Percentiles rank a stretch among this genome's conserved stretches.
Conservation (phyloP, 2,329 filamentous ascomycete genomes). For the Zelopaecilomyces penicillatus region DNA sequence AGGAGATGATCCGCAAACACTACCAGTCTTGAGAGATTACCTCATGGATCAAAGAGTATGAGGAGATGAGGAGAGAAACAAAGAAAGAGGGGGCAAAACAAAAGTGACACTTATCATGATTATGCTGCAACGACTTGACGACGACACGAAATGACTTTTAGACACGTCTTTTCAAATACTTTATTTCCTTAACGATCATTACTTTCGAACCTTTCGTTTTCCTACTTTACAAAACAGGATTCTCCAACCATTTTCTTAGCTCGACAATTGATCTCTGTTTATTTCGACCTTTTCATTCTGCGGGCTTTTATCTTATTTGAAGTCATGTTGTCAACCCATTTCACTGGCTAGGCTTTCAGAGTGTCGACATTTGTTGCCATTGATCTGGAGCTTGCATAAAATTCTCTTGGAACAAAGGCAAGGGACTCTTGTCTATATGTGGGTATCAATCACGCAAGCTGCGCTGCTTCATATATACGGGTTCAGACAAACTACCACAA, state of each 20-base stretch:
- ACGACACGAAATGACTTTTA: slow-evolving; percentile 17
- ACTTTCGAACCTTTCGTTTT: too few species aligned
- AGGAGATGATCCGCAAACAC: slow-evolving; percentile 20
- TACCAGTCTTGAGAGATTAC: slow-evolving; percentile 5
- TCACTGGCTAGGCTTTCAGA: too few species aligned
- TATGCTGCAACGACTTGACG: slow-evolving; percentile 17
- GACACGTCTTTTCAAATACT: slow-evolving; percentile 4
- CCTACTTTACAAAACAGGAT: too few species aligned
- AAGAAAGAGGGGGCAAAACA: slow-evolving; percentile 3
- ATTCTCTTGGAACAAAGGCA: too few species aligned
- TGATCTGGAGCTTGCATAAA: too few species aligned
- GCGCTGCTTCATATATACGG: too few species aligned
- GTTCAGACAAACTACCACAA: too few species aligned
- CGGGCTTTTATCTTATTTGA: too few species aligned
- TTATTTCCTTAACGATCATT: not conserved
- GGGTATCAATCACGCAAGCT: too few species aligned
- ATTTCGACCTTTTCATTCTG: not conserved
- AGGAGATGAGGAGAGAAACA: slow-evolving; percentile 4
- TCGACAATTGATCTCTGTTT: not conserved
- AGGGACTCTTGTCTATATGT: too few species aligned
- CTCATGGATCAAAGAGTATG: slow-evolving; percentile 4
- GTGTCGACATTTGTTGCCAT: too few species aligned
- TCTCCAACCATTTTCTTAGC: not conserved
- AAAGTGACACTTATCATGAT: slow-evolving; percentile 9
- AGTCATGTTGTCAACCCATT: too few species aligned